Base-by-base conservation (phyloP, 495 filamentous ascomycete genomes). In the Neurospora sp. region DNA sequence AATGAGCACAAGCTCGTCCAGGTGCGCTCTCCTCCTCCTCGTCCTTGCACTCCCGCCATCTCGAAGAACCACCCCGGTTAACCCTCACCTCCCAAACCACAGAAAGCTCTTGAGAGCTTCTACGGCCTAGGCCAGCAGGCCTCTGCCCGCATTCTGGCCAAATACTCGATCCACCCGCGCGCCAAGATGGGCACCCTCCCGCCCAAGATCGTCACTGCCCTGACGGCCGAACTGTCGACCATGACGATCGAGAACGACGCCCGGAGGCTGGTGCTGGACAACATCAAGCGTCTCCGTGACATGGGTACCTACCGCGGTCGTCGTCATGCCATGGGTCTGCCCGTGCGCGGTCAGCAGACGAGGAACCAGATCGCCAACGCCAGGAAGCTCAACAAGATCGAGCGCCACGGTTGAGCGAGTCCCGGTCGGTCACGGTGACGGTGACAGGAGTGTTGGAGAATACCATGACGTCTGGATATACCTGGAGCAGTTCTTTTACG, bases 161-260 rank as follows among this genome's bases (percentile, higher is more conserved):
- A 92, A 77, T 90, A 92, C 82, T 88, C 89, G 78, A 96, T 99
- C 81, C 92, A 97, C 82, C 89, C 91, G 27, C 90, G 86, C 59
- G 93, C 93, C 73, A 89, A 88, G 78, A 85, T 98, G 71, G 90
- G 91, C 78, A 84, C 87, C 3, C 83, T 99, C 10, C 83, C 85
- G 70, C 87, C 88, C 73, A 89, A 92, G 78, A 92, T 91, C 73
- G 83, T 96, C 73, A 88, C 90, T 22, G 90, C 92, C 68, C 85
- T 99, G 71, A 93, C 89, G n/a, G 89, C 90, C 53, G 92, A 94
- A 77, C 85, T 99, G 45, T 92, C 94, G 8, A 90, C 89, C 12
- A 94, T 99, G 94, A 96, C 90, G 53, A 93, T 97, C 73, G 96
- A 98, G 80, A 97, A 92, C 77, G 94, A 99, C 75, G 85, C 97